Conservation (phyloP, 371 early-diverging fungal species). For the Circinella umbellata region DNA sequence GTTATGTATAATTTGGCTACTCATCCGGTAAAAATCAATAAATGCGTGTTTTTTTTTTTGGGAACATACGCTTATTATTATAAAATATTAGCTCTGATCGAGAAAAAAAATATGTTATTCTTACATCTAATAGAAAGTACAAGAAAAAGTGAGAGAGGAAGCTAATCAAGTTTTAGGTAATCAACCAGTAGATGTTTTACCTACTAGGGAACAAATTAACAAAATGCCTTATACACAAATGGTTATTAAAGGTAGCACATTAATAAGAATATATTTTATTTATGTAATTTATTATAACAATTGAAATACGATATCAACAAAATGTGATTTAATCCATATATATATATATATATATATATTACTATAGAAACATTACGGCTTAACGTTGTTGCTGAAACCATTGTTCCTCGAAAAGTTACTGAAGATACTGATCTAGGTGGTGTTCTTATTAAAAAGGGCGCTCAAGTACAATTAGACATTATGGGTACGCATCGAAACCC, state of each 20-base stretch:
- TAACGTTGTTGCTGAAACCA: slow-evolving; percentile 6
- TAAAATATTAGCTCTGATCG: too few relatives aligned
- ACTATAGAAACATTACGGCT: slow-evolving; percentile 19
- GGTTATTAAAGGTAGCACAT: slow-evolving; percentile 30
- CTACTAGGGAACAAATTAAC: slow-evolving; percentile 46
- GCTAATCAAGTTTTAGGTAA: slow-evolving; percentile 53
- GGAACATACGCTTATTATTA: too few relatives aligned
- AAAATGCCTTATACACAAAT: slow-evolving; percentile 49
- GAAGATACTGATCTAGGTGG: slow-evolving; percentile 19
- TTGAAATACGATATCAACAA: not conserved
- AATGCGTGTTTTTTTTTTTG: too few relatives aligned
- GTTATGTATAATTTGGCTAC: slow-evolving; percentile 34
- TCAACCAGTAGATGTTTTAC: slow-evolving; percentile 35
- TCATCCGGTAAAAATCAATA: slow-evolving; percentile 12
- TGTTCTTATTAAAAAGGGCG: slow-evolving; percentile 20
- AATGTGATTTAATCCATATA: not conserved
- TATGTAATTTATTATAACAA: not conserved
- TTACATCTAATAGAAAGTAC: slow-evolving; percentile 34
- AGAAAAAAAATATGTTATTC: too few relatives aligned
- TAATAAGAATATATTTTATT: too few relatives aligned
- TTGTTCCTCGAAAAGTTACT: slow-evolving; percentile 3
- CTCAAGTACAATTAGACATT: slow-evolving; percentile 14
- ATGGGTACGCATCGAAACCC: slow-evolving; percentile 27
- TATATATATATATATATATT: too few relatives aligned
- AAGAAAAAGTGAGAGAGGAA: slow-evolving; percentile 51